phyloP scores from a whole-genome alignment of 495 filamentous ascomycete genomes.

The Talaromyces borbonicus region DNA sequence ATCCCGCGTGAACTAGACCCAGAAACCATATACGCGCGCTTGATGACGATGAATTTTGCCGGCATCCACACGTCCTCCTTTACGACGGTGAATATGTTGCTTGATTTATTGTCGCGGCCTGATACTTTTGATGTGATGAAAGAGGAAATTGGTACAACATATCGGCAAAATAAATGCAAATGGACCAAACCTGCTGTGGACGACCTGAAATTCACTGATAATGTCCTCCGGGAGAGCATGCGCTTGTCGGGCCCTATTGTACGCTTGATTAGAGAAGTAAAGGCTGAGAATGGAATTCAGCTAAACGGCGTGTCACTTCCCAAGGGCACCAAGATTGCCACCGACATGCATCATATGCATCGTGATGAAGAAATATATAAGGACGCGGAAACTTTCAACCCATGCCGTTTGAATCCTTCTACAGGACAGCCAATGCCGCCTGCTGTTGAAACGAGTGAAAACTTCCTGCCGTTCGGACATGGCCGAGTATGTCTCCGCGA shows the following conservation, averaged over 20 bases:
- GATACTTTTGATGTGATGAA: background rate
- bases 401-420: background rate
- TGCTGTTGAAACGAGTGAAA: background rate
- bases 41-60: background rate
- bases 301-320: background rate
- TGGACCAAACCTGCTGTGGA: background rate
- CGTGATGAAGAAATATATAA: background rate
- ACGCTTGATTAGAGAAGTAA: background rate
- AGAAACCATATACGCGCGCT: background rate
- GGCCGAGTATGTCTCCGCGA: background rate
- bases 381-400: background rate
- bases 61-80: constrained; percentile 5
- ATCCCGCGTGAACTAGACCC: background rate
- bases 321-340: background rate
- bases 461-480: background rate
- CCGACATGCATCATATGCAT: background rate
- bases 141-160: background rate
- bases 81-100: constrained; percentile 2
- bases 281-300: background rate
- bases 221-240: background rate
- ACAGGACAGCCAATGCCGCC: background rate
- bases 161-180: background rate
- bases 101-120: background rate
- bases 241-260: background rate
- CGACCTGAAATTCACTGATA: background rate